These are phyloP conservation scores for Pholiota microspora DNA, from an alignment of 768 basidiomycete genomes.

Conservation along the genomic window DNA sequence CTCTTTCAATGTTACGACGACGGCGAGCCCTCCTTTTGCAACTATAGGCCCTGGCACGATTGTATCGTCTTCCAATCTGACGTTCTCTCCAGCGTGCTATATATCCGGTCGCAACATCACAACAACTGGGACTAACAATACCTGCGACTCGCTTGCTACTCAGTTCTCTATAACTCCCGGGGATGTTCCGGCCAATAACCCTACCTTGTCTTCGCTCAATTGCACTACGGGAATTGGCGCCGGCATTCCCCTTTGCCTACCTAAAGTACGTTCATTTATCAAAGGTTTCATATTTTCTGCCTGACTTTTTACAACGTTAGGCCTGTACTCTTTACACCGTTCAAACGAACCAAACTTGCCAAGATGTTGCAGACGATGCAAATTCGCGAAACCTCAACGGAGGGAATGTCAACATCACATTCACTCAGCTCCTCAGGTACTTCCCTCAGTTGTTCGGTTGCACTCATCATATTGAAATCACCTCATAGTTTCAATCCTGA, in stretches of 20 bases:
- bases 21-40: constrained; percentile 5
- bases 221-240: constrained; percentile 9
- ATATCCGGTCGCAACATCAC: constrained; percentile 22
- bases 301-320: neutral
- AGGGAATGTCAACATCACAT: constrained; percentile 1
- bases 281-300: neutral
- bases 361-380: constrained; percentile 7
- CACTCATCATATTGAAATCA: neutral
- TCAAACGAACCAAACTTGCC: constrained; percentile 20
- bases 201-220: constrained; percentile 9
- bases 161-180: constrained; percentile 11
- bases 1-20: constrained; percentile 8
- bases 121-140: constrained; percentile 9
- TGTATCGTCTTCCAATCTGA: neutral
- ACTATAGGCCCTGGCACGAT: constrained; percentile 1
- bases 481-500: constrained; percentile 4
- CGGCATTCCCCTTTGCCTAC: constrained; percentile 14
- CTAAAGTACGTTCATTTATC: neutral
- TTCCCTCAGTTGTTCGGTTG: neutral
- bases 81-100: constrained; percentile 13
- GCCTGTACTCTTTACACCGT: constrained; percentile 17
- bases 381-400: constrained; percentile 5
- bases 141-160: constrained; percentile 13
- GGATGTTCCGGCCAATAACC: constrained; percentile 15
- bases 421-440: constrained; percentile 2